Percentiles rank a stretch among this genome's conserved stretches.
phyloP scores from a whole-genome alignment of 805 yeast genomes.

The Lachancea dasiensis region DNA sequence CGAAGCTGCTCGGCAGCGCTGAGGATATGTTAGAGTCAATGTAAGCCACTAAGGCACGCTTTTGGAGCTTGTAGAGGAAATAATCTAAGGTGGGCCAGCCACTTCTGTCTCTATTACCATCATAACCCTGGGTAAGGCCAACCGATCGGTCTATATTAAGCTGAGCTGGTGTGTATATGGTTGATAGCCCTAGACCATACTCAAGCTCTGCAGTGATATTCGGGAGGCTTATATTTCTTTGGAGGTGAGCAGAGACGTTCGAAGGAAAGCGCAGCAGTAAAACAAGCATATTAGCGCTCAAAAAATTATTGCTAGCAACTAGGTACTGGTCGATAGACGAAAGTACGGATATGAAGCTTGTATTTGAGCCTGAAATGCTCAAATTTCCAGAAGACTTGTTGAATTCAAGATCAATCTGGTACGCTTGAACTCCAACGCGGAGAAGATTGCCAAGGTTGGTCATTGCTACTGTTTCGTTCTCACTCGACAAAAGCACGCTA shows the following conservation, averaged over 20 bases:
- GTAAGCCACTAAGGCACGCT: constrained; percentile 34
- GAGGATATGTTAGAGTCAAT: constrained; percentile 16
- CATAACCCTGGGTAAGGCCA: constrained; percentile 15
- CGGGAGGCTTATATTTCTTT: constrained; percentile 7
- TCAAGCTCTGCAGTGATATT: constrained; percentile 26
- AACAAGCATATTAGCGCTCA: constrained; percentile 40
- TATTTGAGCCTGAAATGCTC: constrained; percentile 16
- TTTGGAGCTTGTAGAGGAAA: constrained; percentile 33
- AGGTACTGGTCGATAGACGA: constrained; percentile 33
- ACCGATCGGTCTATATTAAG: constrained; percentile 18
- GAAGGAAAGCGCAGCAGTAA: constrained; percentile 39
- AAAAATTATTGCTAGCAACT: constrained; percentile 38
- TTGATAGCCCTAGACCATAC: constrained; percentile 12
- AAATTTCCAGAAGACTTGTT: constrained; percentile 38
- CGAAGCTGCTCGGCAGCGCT: constrained; percentile 30
- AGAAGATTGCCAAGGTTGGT: constrained; percentile 31
- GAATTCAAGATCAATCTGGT: constrained; percentile 53
- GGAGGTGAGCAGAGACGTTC: too few species aligned
- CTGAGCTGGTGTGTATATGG: constrained; percentile 30
- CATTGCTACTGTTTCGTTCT: constrained; percentile 31
- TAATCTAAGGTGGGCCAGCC: constrained; percentile 34
- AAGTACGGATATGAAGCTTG: constrained; percentile 27
- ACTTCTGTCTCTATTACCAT: constrained; percentile 8
- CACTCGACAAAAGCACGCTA: constrained; percentile 24
- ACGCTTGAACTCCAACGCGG: constrained; percentile 39